Base-by-base conservation (phyloP, 148 eudicot species). In the Vaccinium vitisidaea region DNA sequence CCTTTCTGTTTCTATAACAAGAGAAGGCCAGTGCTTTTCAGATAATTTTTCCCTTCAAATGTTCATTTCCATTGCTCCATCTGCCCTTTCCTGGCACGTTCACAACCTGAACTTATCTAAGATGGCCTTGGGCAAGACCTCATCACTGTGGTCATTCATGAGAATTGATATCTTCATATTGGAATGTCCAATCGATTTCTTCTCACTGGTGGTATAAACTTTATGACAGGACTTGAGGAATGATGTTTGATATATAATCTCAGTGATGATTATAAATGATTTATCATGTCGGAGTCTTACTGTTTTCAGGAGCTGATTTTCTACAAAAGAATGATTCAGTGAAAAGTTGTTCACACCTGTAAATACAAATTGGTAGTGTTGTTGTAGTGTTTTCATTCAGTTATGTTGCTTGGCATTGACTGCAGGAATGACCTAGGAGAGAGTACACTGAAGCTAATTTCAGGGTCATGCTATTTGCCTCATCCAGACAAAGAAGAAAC, bases 401-500 rank as follows among this genome's bases (percentile, higher is more conserved):
- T 67, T 82, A 3, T 30, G 58, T 61, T 27, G 65, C 39, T 82
- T 74, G 77, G 27, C 63, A 52, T 79, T 82, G 73, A 80, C 74
- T 88, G 84, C 87, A 93, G 94, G 90, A 88, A 86, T 21, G 79
- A 78, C 54, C 79, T 80, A 53, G 70, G 79, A 23, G 88, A 77
- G 80, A 87, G 92, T 87, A 71, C 85, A 54, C 87, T 93, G 83
- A 92, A 88, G 82, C 88, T 93, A 76, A 84, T 88, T 81, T 93
- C 95, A 46, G 95, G 90, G 54, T 93, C 95, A 5, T 93, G 92
- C 86, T 93, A 92, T 87, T 85, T 92, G 80, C 95, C 95, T 30
- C 95, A 92, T 88, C 95, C 95, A 32, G 94, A 93, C 74, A 93
- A 93, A 88, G 94, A 92, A 89, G 94, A 93, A 84, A 93, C 92